Evolutionary conservation across 192 early-diverging fungal genomes (phyloP), one percentile per base, ranked within the genome.

Genomic region (Coemansia sp.): DNA sequence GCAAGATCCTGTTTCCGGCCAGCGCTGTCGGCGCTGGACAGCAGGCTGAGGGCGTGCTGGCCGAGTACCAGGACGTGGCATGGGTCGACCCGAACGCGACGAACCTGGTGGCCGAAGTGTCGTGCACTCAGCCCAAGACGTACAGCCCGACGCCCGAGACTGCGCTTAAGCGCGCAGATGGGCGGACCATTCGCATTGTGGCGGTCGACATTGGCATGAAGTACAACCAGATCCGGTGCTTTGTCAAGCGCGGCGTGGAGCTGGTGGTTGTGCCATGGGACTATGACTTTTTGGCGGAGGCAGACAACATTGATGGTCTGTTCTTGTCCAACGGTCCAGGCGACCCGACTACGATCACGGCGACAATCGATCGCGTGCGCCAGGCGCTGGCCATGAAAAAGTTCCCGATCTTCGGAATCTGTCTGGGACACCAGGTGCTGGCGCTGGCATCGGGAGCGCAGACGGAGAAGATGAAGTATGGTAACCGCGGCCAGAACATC

Each of bases 151-250:
- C 80, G 47, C 78, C 86, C 15, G 69, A 81, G n/a, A 82, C 82
- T 52, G 83, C 76, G 32, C 62, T 73, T 24, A 69, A 65, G 60
- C 63, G 65, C 10, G 57, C 79, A 23, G 76, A 84, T 45, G 83
- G 83, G 2, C 91, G 89, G 69, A 83, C 90, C 4, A 73, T 97
- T 53, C 90, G 91, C 32, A 86, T 99, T 58, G 63, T 99, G 27
- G 92, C 91, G n/a, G 86, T 99, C 12, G 96, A 99, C 72, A 92
- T 99, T 5, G 97, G 97, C 60, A 95, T 99, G 93, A 99, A 99
- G 81, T 93, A 87, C 84, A 99, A 98, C 83, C 97, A 99, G 80
- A 93, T 98, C 78, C 89, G 97, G 62, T 99, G 97, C 86, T 97
- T 99, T 66, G 86, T 95, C 45, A 88, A 92, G 68, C 92, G 96